Evolutionary conservation across 352 stramenopile species (phyloP), one percentile per base, ranked within the genome.

Genomic region (Globisporangium splendens): DNA sequence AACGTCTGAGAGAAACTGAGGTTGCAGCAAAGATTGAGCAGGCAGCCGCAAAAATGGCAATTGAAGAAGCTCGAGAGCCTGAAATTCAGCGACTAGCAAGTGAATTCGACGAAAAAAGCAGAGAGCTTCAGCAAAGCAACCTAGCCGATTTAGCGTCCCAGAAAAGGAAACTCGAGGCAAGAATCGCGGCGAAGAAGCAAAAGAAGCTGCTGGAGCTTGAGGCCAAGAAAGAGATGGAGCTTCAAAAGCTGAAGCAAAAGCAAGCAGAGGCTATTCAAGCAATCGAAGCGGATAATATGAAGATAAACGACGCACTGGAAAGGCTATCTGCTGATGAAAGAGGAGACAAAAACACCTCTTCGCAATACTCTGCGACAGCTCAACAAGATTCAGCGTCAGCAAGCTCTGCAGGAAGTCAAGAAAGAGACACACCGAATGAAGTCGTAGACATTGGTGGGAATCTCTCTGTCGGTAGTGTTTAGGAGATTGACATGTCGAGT

Each of bases 201-300:
- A 88, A 86, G 20, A 92, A 91, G 49, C 57, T 87, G 20, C 70
- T 75, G 54, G 81, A 94, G 21, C 63, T 94, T 2, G 76, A 91
- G 54, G 77, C 77, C 12, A 91, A 91, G 57, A 72, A 69, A 18
- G 79, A 83, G 46, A 39, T 79, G 13, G 81, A 89, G 61, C 73
- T 71, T 0, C 70, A 83, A 47, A 62, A 72, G 38, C 65, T 91
- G 18, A 63, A 73, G 39, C 31, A 72, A 8, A 66, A 78, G 21
- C 69, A 86, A 21, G 59, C 75, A 18, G 57, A 84, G 28, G 74
- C 83, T 38, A 64, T 73, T 15, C 63, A 74, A 11, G 60, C 72
- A 42, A 61, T 76, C 17, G 49, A 62, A 7, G 65, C 63, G 11
- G 79, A 80, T 15, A 60, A 77, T 41, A 61, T 63, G 22, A 62